Evolutionary conservation across 2,329 filamentous ascomycete species (phyloP).

Genomic region (Amphichorda felina): DNA sequence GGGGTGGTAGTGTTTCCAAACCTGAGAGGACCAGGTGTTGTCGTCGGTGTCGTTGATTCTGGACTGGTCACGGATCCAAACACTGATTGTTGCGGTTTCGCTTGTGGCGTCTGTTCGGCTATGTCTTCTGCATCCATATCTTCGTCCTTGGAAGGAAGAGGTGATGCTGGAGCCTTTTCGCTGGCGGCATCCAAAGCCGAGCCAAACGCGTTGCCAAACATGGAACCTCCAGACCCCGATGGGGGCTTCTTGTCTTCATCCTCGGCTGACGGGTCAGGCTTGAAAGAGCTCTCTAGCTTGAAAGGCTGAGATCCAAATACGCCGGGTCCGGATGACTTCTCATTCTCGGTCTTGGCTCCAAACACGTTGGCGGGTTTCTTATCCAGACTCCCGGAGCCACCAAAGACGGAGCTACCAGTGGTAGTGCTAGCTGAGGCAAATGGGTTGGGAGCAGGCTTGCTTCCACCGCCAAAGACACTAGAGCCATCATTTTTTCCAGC

Average conservation of each 20-base stretch:
- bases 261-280: slow-evolving; percentile 47
- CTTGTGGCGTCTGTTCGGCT: slow-evolving; percentile 21
- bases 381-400: too few relatives aligned
- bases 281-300: slow-evolving; percentile 57
- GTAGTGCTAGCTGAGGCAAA: background rate
- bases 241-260: slow-evolving; percentile 42
- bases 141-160: slow-evolving; percentile 32
- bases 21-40: slow-evolving; percentile 36
- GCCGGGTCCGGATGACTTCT: slow-evolving; percentile 16
- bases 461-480: background rate
- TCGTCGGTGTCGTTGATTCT: slow-evolving; percentile 35
- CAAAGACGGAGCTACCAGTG: background rate
- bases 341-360: slow-evolving; percentile 7
- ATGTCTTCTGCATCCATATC: slow-evolving; percentile 34
- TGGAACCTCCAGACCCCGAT: slow-evolving; percentile 24
- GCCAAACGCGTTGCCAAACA: slow-evolving; percentile 53
- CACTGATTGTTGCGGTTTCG: slow-evolving; percentile 20
- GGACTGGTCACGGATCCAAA: slow-evolving; percentile 13
- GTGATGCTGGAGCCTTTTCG: slow-evolving; percentile 23
- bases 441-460: background rate
- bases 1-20: slow-evolving; percentile 27
- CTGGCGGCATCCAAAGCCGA: slow-evolving; percentile 39
- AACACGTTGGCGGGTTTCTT: slow-evolving; percentile 6
- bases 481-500: background rate
- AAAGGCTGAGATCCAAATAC: slow-evolving; percentile 45